A percentile compares a stretch with the other conserved stretches of the same genome.
Evolutionary conservation across 805 yeast genomes (phyloP).

Genomic region (Brettanomyces nanus): DNA sequence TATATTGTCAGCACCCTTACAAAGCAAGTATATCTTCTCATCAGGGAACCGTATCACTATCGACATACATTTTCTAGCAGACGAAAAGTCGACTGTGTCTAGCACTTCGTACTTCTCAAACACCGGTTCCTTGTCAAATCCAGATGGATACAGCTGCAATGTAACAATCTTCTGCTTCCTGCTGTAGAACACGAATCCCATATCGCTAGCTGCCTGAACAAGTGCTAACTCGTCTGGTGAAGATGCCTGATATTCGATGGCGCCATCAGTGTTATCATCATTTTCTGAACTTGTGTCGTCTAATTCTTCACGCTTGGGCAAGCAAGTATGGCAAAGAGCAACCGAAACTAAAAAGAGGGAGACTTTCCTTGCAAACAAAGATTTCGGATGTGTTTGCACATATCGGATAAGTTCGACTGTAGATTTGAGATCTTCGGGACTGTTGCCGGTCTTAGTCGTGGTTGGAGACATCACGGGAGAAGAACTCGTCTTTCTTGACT

Average conservation of each 20-base stretch:
- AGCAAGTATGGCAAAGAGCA: conserved; percentile 85
- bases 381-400: conserved; percentile 63
- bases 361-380: conserved; percentile 62
- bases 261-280: conserved; percentile 18
- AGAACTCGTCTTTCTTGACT: conserved; percentile 1
- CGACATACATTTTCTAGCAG: conserved; percentile 91
- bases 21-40: conserved; percentile 62
- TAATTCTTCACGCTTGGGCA: conserved; percentile 47
- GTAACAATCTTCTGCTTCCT: conserved; percentile 52
- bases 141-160: conserved; percentile 75
- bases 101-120: conserved; percentile 66
- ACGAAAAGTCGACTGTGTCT: conserved; percentile 78
- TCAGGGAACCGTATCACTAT: conserved; percentile 74
- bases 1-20: conserved; percentile 95
- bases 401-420: conserved; percentile 62
- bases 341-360: conserved; percentile 72
- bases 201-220: conserved; percentile 88
- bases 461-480: not conserved
- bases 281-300: not conserved
- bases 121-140: conserved; percentile 57
- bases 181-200: conserved; percentile 81
- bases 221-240: conserved; percentile 96
- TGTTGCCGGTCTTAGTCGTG: conserved; percentile 21
- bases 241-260: conserved; percentile 79
- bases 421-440: conserved; percentile 34